A percentile compares a stretch with the other conserved stretches of the same genome.
Conservation (phyloP, 306 rosid species). For the Quercus robur region DNA sequence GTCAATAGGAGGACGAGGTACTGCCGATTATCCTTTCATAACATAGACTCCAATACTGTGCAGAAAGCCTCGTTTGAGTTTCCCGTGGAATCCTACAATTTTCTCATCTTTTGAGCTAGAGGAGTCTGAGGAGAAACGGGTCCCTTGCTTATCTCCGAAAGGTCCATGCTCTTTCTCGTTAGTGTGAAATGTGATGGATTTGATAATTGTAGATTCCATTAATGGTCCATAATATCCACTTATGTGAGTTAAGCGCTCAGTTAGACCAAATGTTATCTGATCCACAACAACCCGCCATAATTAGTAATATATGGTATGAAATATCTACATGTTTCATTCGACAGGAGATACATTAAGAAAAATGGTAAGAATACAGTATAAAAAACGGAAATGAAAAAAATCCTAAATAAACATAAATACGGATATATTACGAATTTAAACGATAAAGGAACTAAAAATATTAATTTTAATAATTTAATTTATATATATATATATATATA, state of each 20-base stretch:
- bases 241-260: slow-evolving; percentile 72
- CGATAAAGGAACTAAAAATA: no score
- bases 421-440: no score
- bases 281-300: no score
- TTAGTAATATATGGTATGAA: no score
- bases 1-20: slow-evolving; percentile 2
- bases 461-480: no score
- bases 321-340: no score
- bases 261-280: slow-evolving; percentile 73
- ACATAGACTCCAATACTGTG: slow-evolving; percentile 75
- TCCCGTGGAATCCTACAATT: slow-evolving; percentile 79
- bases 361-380: no score
- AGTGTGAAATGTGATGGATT: slow-evolving; percentile 75
- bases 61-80: slow-evolving; percentile 59
- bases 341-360: no score
- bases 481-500: no score
- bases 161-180: slow-evolving; percentile 57
- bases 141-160: slow-evolving; percentile 75
- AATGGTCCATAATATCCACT: slow-evolving; percentile 64
- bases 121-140: slow-evolving; percentile 29
- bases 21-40: slow-evolving; percentile 52
- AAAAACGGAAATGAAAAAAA: no score
- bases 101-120: slow-evolving; percentile 60
- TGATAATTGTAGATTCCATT: slow-evolving; percentile 66
- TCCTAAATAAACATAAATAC: no score